Percentiles rank a stretch among this genome's conserved stretches.
phyloP scores from a whole-genome alignment of 2,329 filamentous ascomycete species.

The Alternaria novae-zelandiae region DNA sequence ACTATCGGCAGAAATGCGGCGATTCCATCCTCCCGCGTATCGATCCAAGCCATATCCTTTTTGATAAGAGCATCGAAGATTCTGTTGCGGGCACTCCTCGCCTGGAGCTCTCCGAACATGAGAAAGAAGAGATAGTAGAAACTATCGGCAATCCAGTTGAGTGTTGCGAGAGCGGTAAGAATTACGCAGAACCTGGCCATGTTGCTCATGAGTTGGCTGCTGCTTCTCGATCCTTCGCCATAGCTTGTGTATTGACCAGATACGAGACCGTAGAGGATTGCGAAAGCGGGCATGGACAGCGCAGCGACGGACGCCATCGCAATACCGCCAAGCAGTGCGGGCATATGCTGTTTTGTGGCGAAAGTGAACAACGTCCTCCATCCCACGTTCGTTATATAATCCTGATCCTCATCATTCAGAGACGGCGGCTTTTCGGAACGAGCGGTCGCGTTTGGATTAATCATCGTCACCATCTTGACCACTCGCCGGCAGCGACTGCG shows the following conservation, averaged over 20 bases:
- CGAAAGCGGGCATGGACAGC: conserved; percentile 67
- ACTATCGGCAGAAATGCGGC: conserved; percentile 73
- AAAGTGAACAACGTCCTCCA: conserved; percentile 75
- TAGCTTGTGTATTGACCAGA: conserved; percentile 75
- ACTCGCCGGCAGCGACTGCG: not conserved
- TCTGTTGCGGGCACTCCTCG: conserved; percentile 65
- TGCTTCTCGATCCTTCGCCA: conserved; percentile 61
- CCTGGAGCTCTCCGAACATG: conserved; percentile 81
- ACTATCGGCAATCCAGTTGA: conserved; percentile 71
- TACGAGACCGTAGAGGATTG: conserved; percentile 75
- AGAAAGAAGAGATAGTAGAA: conserved; percentile 75
- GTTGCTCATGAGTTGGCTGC: conserved; percentile 59
- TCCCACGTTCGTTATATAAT: conserved; percentile 27
- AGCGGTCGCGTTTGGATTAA: conserved; percentile 13
- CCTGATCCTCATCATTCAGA: conserved; percentile 26
- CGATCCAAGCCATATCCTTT: conserved; percentile 83
- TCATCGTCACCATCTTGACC: conserved; percentile 21
- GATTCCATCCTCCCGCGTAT: conserved; percentile 73
- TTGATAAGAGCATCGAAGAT: conserved; percentile 73
- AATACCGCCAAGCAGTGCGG: conserved; percentile 62
- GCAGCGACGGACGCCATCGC: conserved; percentile 66
- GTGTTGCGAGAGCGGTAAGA: conserved; percentile 67
- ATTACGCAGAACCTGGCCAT: conserved; percentile 68
- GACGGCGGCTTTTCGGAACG: conserved; percentile 18
- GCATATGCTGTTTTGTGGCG: conserved; percentile 66